Base-by-base conservation (phyloP, 78 protist species). In the Andalucia godoyi region DNA sequence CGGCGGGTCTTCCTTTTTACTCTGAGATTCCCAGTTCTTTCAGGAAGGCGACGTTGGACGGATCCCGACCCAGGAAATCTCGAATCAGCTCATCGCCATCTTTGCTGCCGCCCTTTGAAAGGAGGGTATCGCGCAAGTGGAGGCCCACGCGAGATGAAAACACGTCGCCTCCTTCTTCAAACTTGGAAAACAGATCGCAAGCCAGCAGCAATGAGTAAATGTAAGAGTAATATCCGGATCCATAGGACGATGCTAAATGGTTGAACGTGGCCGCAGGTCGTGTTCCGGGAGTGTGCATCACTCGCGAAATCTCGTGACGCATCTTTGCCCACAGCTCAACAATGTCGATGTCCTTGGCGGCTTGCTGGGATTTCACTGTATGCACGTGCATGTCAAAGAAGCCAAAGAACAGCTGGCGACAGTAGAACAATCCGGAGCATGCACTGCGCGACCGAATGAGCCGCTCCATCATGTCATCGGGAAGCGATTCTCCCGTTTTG, bases 201-300 rank as follows among this genome's bases (percentile, higher is more conserved):
- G 76, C 18, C 57, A 61, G 79, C 17, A 66, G 76, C 61, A 75
- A 76, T 29, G 74, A 42, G 54, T 68, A 83, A 46, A 82, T 46
- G 80, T 85, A 85, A 10, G 83, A 84, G 69, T 83, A 83, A 49
- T 83, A 83, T 23, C 75, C 80, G 13, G 77, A 74, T 49, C 67
- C 84, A 61, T 84, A 84, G 70, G 83, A 73, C 43, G 70, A 50
- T 25, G 50, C 61, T 4, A 77, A 23, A 36, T 69, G 79, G 40
- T 74, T 74, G 32, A 73, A 73, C n/a, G 64, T 2, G 39, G 83
- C 80, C 0, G 72, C 43, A 34, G 53, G 9, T 34, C 57, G 30
- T 7, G 72, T 74, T 30, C 70, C 79, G 37, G 77, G 54, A 32
- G 42, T 2, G 34, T 23, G 37, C 37, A 2, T 2, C 27, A 6